Percentiles rank a stretch among this genome's conserved stretches.
Evolutionary conservation across 2,329 filamentous ascomycete genomes (phyloP).

Genomic region (Coniochaeta sp.): DNA sequence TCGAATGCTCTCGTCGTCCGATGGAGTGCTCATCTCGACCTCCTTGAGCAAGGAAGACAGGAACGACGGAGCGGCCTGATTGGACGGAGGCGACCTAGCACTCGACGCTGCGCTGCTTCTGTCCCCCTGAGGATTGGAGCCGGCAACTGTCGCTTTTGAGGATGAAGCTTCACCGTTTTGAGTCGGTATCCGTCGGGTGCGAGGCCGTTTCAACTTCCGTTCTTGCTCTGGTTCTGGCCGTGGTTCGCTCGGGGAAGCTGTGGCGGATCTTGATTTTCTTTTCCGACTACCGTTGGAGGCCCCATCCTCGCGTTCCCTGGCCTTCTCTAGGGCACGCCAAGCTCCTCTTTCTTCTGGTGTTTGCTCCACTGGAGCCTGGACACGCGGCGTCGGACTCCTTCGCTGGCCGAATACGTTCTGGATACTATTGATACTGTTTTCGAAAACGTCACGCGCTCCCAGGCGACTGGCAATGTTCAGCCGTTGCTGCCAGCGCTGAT

Average conservation of each 20-base stretch:
- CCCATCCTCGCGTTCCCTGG: constrained; percentile 55
- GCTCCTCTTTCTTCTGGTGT: constrained; percentile 67
- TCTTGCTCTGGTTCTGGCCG: constrained; percentile 69
- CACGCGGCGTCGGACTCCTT: constrained; percentile 40
- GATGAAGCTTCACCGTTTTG: constrained; percentile 37
- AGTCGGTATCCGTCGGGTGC: constrained; percentile 60
- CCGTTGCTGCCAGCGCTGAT: constrained; percentile 74
- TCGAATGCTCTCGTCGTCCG: constrained; percentile 48
- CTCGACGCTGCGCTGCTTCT: constrained; percentile 8
- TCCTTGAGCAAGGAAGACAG: constrained; percentile 82
- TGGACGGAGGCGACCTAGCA: constrained; percentile 22
- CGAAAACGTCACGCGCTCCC: constrained; percentile 67
- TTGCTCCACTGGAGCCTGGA: constrained; percentile 34
- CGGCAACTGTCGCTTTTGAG: constrained; percentile 13
- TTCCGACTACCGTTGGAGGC: constrained; percentile 50
- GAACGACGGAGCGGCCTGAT: constrained; percentile 62
- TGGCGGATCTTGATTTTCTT: constrained; percentile 64
- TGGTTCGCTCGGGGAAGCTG: constrained; percentile 62
- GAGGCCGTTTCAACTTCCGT: constrained; percentile 79
- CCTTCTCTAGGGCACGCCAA: constrained; percentile 87
- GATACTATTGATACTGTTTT: constrained; percentile 53
- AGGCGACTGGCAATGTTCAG: constrained; percentile 75
- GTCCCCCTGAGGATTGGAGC: constrained; percentile 8
- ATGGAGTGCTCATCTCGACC: constrained; percentile 60
- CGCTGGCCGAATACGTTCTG: constrained; percentile 49